These are phyloP conservation scores for Tolypocladium capitatum DNA, from an alignment of 2,329 filamentous ascomycete species.

Conservation along the genomic window DNA sequence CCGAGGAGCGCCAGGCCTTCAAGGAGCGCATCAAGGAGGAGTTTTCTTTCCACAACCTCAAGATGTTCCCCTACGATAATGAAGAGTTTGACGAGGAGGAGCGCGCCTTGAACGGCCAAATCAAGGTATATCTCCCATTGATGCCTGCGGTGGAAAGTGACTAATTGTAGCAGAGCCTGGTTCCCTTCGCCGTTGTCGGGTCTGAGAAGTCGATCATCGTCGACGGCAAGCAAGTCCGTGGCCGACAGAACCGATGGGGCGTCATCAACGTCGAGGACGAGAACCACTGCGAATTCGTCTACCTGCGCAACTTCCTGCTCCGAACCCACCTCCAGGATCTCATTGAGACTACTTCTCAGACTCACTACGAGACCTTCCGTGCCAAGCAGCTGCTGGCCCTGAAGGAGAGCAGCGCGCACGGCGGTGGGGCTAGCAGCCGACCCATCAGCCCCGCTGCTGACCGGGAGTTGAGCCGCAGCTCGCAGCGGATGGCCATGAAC, in stretches of 20 bases:
- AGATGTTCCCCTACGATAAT: conserved; percentile 99
- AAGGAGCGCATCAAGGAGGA: conserved; percentile 99
- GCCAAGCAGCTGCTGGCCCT: conserved; percentile 95
- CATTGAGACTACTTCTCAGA: conserved; percentile 98
- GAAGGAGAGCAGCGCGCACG: conserved; percentile 92
- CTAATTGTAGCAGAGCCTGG: conserved; percentile 52
- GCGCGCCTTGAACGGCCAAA: conserved; percentile 80
- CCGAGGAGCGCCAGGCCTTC: conserved; percentile 91
- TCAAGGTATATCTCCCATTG: conserved; percentile 56
- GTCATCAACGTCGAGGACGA: conserved; percentile 99
- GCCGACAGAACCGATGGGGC: conserved; percentile 97
- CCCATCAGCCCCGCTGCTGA: conserved; percentile 94
- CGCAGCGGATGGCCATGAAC: conserved; percentile 97
- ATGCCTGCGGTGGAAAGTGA: not conserved
- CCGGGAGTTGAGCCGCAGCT: conserved; percentile 90
- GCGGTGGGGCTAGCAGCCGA: conserved; percentile 58
- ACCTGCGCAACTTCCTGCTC: conserved; percentile 95
- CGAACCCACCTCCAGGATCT: conserved; percentile 97
- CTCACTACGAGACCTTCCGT: conserved; percentile 99
- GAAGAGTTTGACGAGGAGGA: conserved; percentile 98
- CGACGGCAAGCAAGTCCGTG: conserved; percentile 92
- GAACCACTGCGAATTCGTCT: conserved; percentile 98
- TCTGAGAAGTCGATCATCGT: conserved; percentile 98
- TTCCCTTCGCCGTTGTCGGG: conserved; percentile 94
- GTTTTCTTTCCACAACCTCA: conserved; percentile 98